These are phyloP conservation scores for Melaleuca alternifolia DNA, from an alignment of 345 rosid species.

Conservation along the genomic window DNA sequence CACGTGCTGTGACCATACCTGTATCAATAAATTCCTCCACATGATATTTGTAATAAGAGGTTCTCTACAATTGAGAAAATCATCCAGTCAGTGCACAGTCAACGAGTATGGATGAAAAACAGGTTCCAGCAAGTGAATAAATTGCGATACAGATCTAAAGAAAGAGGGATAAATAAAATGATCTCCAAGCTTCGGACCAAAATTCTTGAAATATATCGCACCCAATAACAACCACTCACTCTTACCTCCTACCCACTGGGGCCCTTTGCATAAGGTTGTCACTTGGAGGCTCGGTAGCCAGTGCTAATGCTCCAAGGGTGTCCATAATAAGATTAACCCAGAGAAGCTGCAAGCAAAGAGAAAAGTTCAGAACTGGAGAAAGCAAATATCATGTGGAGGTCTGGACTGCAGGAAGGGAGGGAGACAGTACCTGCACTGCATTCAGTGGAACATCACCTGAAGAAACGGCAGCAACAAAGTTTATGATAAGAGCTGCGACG, in stretches of 20 bases:
- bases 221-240: neutral
- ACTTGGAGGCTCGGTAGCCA: conserved; percentile 98
- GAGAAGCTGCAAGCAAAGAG: conserved; percentile 46
- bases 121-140: neutral
- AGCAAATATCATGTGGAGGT: neutral
- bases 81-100: neutral
- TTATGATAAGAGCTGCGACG: conserved; percentile 90
- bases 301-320: conserved; percentile 95
- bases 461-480: conserved; percentile 88
- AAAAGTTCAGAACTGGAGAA: neutral
- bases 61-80: conserved; percentile 43
- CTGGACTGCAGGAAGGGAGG: neutral
- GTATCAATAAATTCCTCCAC: conserved; percentile 95
- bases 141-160: neutral
- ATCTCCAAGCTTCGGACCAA: neutral
- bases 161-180: neutral
- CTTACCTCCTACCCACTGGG: conserved; percentile 96
- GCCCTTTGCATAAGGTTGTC: conserved; percentile 81
- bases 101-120: neutral
- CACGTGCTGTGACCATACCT: conserved; percentile 28
- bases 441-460: conserved; percentile 95
- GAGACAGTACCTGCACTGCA: conserved; percentile 73
- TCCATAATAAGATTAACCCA: conserved; percentile 99
- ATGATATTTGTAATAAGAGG: conserved; percentile 95
- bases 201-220: neutral